phyloP scores from a whole-genome alignment of 495 filamentous ascomycete species.

The Cercophora scortea region DNA sequence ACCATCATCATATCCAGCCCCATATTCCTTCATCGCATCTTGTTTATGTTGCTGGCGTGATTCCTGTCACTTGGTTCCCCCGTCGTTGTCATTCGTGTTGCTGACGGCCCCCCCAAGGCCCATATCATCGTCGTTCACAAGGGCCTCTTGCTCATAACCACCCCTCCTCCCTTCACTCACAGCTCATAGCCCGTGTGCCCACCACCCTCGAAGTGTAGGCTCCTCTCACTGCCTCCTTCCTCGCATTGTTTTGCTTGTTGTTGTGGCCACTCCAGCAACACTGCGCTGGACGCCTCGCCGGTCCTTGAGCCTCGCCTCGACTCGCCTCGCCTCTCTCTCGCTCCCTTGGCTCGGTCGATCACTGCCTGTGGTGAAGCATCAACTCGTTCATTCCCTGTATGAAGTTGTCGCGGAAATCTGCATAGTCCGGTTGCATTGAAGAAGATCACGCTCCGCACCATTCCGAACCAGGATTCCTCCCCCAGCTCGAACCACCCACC shows the following conservation, averaged over 20 bases:
- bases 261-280: background rate
- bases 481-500: slow-evolving; percentile 20
- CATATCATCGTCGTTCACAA: slow-evolving; percentile 3
- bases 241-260: no score
- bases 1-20: slow-evolving; percentile 13
- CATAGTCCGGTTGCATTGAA: slow-evolving; percentile 33
- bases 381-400: slow-evolving; percentile 12
- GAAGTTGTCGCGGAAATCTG: slow-evolving; percentile 18
- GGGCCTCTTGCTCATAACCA: background rate
- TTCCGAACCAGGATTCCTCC: slow-evolving; percentile 29
- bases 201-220: no score
- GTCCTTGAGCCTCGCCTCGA: background rate
- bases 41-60: slow-evolving; percentile 12
- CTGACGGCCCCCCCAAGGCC: slow-evolving; percentile 3
- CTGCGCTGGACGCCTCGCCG: slow-evolving; percentile 10
- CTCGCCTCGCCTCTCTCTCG: background rate
- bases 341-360: slow-evolving; percentile 3
- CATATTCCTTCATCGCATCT: slow-evolving; percentile 8
- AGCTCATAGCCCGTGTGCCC: background rate
- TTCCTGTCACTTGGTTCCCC: slow-evolving; percentile 3
- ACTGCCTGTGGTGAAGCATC: background rate
- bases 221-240: no score
- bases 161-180: background rate
- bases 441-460: slow-evolving; percentile 28
- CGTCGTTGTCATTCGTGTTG: slow-evolving; percentile 2